Percentiles rank a stretch among this genome's conserved stretches.
These are phyloP conservation scores for Domatiomyces catenatus DNA, from an alignment of 2,329 filamentous ascomycete species.

Conservation along the genomic window DNA sequence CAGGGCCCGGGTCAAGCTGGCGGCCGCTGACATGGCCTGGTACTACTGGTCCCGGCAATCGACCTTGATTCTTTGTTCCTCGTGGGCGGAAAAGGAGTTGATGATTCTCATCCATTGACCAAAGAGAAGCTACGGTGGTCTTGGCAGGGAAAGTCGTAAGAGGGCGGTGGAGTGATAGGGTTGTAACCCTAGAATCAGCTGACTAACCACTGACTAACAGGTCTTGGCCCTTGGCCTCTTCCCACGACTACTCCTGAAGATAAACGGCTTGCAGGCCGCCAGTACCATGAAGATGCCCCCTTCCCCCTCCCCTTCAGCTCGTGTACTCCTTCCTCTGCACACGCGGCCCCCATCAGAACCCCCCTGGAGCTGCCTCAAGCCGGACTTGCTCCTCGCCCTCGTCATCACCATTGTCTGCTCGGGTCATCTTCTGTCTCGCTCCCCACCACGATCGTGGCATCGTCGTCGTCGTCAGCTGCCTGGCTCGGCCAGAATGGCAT, in stretches of 20 bases:
- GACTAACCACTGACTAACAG: not conserved
- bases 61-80: not conserved
- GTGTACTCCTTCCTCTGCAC: not conserved
- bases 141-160: not conserved
- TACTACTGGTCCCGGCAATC: no score
- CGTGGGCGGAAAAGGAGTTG: not conserved
- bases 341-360: not conserved
- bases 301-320: not conserved
- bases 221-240: not conserved
- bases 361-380: not conserved
- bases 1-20: conserved; percentile 7
- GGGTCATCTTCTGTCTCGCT: not conserved
- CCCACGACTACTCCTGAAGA: no score
- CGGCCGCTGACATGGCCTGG: conserved; percentile 7
- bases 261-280: no score
- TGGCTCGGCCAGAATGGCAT: not conserved
- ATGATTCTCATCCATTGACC: no score
- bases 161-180: not conserved
- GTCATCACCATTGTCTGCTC: not conserved
- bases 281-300: no score
- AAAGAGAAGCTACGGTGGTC: no score
- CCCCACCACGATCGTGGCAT: no score
- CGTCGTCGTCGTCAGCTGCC: not conserved
- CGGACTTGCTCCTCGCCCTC: not conserved
- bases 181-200: not conserved